phyloP scores from a whole-genome alignment of 495 filamentous ascomycete genomes.

The Lasiosphaeriaceae sp. region DNA sequence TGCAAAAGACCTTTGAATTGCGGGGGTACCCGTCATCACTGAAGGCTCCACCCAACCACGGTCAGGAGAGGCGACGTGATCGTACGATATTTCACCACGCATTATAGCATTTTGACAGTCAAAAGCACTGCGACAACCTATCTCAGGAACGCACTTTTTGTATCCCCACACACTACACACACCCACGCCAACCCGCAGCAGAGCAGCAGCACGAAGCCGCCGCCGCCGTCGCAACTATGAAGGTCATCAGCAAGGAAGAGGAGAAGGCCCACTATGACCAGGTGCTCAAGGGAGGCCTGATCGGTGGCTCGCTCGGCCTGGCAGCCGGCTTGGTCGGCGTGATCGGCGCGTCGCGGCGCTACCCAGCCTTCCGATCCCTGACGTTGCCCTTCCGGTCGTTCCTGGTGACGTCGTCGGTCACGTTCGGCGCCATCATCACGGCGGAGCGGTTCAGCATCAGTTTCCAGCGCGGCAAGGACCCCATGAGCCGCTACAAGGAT shows the following conservation, averaged over 20 bases:
- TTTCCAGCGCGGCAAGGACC: constrained; percentile 69
- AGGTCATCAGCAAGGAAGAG: constrained; percentile 92
- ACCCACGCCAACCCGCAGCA: not conserved
- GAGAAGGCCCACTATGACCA: constrained; percentile 60
- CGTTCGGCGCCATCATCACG: constrained; percentile 79
- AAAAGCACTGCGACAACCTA: too few species aligned
- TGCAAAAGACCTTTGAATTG: too few species aligned
- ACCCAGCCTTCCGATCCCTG: constrained; percentile 68
- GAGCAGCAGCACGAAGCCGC: not conserved
- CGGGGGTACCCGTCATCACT: too few species aligned
- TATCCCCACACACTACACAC: not conserved
- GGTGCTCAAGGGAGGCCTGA: constrained; percentile 73
- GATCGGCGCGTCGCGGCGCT: constrained; percentile 56
- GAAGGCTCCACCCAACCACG: too few species aligned
- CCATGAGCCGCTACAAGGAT: constrained; percentile 63
- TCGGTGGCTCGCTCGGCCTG: constrained; percentile 65
- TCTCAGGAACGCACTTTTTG: too few species aligned
- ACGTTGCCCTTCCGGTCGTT: constrained; percentile 88
- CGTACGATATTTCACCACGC: too few species aligned
- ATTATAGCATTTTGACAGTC: too few species aligned
- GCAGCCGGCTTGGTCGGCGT: constrained; percentile 62
- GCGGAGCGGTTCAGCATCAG: constrained; percentile 75
- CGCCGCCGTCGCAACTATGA: constrained; percentile 56
- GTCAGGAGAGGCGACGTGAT: too few species aligned
- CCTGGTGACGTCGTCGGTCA: constrained; percentile 75